A percentile compares a stretch with the other conserved stretches of the same genome.
Conservation (phyloP, 2,329 filamentous ascomycete species). For the Ceratocystis smalleyi region DNA sequence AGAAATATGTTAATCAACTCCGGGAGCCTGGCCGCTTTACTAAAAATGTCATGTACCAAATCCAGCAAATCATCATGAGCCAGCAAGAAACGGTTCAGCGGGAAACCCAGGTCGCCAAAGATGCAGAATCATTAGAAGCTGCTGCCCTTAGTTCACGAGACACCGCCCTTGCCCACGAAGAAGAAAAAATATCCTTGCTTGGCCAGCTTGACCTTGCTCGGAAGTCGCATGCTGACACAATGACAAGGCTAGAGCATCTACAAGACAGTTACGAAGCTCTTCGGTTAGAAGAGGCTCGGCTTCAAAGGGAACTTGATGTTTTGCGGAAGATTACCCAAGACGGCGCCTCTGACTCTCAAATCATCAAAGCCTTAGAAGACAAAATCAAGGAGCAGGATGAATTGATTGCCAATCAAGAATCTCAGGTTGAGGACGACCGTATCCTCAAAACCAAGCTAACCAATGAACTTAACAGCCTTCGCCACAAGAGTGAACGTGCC, state of each 20-base stretch:
- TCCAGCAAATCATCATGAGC: slow-evolving; percentile 33
- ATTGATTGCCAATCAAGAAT: slow-evolving; percentile 55
- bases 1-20: slow-evolving; percentile 36
- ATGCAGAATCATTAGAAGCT: slow-evolving; percentile 20
- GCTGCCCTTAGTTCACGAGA: slow-evolving; percentile 33
- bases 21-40: slow-evolving; percentile 26
- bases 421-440: slow-evolving; percentile 41
- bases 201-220: slow-evolving; percentile 37
- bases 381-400: slow-evolving; percentile 52
- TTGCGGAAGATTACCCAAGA: slow-evolving; percentile 35
- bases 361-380: slow-evolving; percentile 38
- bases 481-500: slow-evolving; percentile 32
- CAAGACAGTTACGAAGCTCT: slow-evolving; percentile 50
- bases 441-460: slow-evolving; percentile 31
- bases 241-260: slow-evolving; percentile 43
- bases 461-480: slow-evolving; percentile 34
- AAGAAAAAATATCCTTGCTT: slow-evolving; percentile 36
- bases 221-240: slow-evolving; percentile 43
- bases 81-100: slow-evolving; percentile 22
- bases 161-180: slow-evolving; percentile 41
- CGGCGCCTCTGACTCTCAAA: slow-evolving; percentile 36
- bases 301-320: slow-evolving; percentile 38
- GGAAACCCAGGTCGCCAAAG: slow-evolving; percentile 21
- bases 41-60: slow-evolving; percentile 29
- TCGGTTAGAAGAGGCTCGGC: slow-evolving; percentile 45